Conservation (phyloP, 2,329 filamentous ascomycete species). For the Diaporthe helianthi region DNA sequence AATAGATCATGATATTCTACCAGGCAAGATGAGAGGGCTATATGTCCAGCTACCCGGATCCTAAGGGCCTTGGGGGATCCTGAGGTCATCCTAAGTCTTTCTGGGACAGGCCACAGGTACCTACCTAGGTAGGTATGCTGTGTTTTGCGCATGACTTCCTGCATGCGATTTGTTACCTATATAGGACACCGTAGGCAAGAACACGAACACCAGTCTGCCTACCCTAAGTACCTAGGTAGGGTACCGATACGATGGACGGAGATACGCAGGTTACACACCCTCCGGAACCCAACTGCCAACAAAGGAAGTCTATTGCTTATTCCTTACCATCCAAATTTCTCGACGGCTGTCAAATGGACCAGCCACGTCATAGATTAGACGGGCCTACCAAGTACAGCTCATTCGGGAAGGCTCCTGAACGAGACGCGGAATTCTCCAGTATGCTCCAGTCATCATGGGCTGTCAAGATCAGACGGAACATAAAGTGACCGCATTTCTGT, state of each 20-base stretch:
- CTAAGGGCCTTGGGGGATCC: background rate
- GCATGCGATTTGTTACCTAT: conserved; percentile 1
- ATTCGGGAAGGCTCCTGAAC: background rate
- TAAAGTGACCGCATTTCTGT: background rate
- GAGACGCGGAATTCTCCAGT: background rate
- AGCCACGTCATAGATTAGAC: background rate
- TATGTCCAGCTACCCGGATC: conserved; percentile 6
- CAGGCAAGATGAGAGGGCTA: background rate
- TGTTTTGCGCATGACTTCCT: conserved; percentile 22
- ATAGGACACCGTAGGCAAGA: background rate
- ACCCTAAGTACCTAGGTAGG: no score
- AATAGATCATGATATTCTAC: background rate
- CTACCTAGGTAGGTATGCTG: no score
- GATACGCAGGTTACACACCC: background rate
- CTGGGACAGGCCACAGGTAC: no score
- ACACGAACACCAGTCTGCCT: background rate
- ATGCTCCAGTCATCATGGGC: background rate
- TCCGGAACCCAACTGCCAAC: background rate
- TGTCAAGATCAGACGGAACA: conserved; percentile 12
- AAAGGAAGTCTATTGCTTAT: background rate
- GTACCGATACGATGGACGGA: background rate
- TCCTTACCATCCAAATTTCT: conserved; percentile 7
- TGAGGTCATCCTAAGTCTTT: conserved; percentile 10
- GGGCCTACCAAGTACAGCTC: conserved; percentile 2
- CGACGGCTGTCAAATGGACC: conserved; percentile 19